Evolutionary conservation across 179 eudicot species (phyloP).

Genomic region (Nepenthes alata): DNA sequence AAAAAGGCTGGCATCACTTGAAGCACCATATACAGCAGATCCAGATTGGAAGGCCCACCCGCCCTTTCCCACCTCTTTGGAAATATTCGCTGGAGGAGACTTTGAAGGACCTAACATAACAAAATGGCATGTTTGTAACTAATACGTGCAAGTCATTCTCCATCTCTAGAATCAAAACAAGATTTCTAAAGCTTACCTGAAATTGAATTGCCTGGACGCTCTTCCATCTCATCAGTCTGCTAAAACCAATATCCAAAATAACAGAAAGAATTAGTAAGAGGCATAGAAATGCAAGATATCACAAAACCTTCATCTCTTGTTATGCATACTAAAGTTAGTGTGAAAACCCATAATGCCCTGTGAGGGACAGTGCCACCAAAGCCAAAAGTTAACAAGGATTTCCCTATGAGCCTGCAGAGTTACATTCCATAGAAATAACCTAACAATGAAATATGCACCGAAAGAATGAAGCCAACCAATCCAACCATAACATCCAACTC

Average conservation of each 20-base stretch:
- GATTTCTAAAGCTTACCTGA: constrained; percentile 14
- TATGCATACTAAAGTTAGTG: not conserved
- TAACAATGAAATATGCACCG: too few relatives aligned
- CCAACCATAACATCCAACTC: too few relatives aligned
- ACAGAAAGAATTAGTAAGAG: not conserved
- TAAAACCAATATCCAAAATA: constrained; percentile 1
- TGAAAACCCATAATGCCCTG: not conserved
- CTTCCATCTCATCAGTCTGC: constrained; percentile 33
- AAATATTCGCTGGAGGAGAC: constrained; percentile 18
- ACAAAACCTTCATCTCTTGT: not conserved
- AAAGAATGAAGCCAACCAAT: too few relatives aligned
- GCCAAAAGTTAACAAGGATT: not conserved
- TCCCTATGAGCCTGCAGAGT: too few relatives aligned
- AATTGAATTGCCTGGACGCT: constrained; percentile 23
- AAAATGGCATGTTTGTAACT: not conserved
- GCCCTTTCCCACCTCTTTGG: constrained; percentile 30
- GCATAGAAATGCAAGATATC: not conserved
- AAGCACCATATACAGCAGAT: constrained; percentile 29
- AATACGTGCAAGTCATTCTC: not conserved
- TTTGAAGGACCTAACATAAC: constrained; percentile 29
- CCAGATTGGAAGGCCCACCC: constrained; percentile 28
- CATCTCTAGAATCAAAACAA: not conserved
- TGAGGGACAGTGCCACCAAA: not conserved
- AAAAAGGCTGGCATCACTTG: constrained; percentile 57
- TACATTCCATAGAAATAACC: too few relatives aligned